Base-by-base conservation (phyloP, 306 rosid genomes). In the Malus sylvestris region DNA sequence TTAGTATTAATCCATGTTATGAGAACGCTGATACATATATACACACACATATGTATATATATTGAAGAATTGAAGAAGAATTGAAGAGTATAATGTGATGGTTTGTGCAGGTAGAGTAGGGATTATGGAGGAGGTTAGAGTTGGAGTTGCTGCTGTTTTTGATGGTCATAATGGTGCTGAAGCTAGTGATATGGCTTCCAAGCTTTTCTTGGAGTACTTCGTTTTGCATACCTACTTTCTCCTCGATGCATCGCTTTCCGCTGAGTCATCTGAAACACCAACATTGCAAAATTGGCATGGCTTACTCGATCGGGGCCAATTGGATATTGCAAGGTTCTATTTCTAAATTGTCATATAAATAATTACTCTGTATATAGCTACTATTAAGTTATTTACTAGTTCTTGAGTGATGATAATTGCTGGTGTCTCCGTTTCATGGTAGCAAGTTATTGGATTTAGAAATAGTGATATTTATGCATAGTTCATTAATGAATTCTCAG, bases 81-180 rank as follows among this genome's bases (percentile, higher is more conserved):
- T 42, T 42, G 45, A 42, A 42, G 45, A 42, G 2, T 42, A 42
- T 42, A 42, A 42, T 9, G 45, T 61, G 49, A 27, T 73, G 55
- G 23, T 65, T 55, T 44, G 75, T 82, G 70, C 85, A 94, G 98
- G 88, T 68, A 67, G 42, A 45, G 68, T 51, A 52, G 96, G 96
- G 85, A 40, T 95, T 69, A 88, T 40, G 45, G 11, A 83, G 84
- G 97, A 95, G 82, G 92, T 92, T 23, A 72, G 59, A 23, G 97
- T 95, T 18, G 97, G 92, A 33, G 75, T 95, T n/a, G 79, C 90
- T 73, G 98, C 93, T 8, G 95, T 94, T 78, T 94, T 94, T 67
- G 95, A 94, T 75, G 98, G 98, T 70, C 98, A 94, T 75, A 92
- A 92, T 53, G 98, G 98, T 3, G 95, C 93, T 0, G 98, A 92